A percentile compares a stretch with the other conserved stretches of the same genome.
These are phyloP conservation scores for Parastagonospora nodorum DNA, from an alignment of 2,329 filamentous ascomycete species.

Conservation along the genomic window DNA sequence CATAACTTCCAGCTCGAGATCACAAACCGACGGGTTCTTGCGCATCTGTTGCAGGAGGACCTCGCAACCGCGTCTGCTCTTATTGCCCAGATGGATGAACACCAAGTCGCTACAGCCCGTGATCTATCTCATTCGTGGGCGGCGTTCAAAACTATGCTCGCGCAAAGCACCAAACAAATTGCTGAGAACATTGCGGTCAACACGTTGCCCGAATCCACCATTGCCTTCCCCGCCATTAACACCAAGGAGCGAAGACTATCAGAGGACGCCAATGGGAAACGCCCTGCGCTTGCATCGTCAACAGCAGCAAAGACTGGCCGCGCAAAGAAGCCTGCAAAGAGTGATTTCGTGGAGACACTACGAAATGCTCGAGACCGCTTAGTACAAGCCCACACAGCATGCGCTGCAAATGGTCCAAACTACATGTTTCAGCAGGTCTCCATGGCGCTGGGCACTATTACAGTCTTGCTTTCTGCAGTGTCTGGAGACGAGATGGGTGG, in stretches of 20 bases:
- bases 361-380: slow-evolving; percentile 69
- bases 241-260: slow-evolving; percentile 32
- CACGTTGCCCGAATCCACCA: slow-evolving; percentile 87
- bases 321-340: slow-evolving; percentile 27
- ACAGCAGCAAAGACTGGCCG: slow-evolving; percentile 20
- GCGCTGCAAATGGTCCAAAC: slow-evolving; percentile 60
- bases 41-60: slow-evolving; percentile 40
- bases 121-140: slow-evolving; percentile 60
- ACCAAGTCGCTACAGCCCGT: slow-evolving; percentile 46
- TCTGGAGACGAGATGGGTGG: slow-evolving; percentile 33
- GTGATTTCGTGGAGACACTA: slow-evolving; percentile 63
- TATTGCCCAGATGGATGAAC: slow-evolving; percentile 29
- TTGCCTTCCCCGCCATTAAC: slow-evolving; percentile 77
- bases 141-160: slow-evolving; percentile 70
- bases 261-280: slow-evolving; percentile 23
- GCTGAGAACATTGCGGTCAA: slow-evolving; percentile 83
- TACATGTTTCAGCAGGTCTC: slow-evolving; percentile 60
- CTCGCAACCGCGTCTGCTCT: slow-evolving; percentile 33
- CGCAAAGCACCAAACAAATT: slow-evolving; percentile 73
- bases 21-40: slow-evolving; percentile 57
- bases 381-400: slow-evolving; percentile 63
- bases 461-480: slow-evolving; percentile 48
- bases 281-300: slow-evolving; percentile 8
- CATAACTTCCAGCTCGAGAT: slow-evolving; percentile 54
- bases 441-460: slow-evolving; percentile 42